Evolutionary conservation across 371 early-diverging fungal species (phyloP), one percentile per base, ranked within the genome.

Genomic region (Mortierella sp.): DNA sequence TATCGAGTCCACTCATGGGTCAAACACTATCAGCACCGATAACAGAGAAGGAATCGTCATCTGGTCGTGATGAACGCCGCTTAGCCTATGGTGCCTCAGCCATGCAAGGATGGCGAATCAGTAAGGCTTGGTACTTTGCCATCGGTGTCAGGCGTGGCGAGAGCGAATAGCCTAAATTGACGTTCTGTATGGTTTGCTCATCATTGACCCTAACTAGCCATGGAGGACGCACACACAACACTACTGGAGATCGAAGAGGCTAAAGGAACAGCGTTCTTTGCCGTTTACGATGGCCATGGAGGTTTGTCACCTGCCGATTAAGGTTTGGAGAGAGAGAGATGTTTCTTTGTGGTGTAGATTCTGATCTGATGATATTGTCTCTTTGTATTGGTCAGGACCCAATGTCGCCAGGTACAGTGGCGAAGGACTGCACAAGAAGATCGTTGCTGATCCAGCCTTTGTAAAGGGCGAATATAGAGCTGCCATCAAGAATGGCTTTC

Each of bases 61-160:
- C 74, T 29, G 96, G 91, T 29, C 79, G 80, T 24, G 90, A 94
- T 80, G 84, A 88, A 29, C 87, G 92, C 34, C 78, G n/a, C n/a
- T n/a, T 92, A 59, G 81, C 85, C 41, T 98, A 87, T 80, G 97
- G 91, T 45, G 90, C 94, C 24, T 93, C 93, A 7, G 86, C 87
- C 37, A 98, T 98, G 98, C 97, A 98, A 83, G 98, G 98, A 48
- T 98, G 98, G 98, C 87, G 98, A 79, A 88, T 95, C 71, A 91
- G 96, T 96, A 92, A 80, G 85, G 22, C n/a, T n/a, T n/a, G n/a
- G n/a, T n/a, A n/a, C n/a, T n/a, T n/a, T n/a, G n/a, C n/a, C n/a
- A n/a, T n/a, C n/a, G n/a, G n/a, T n/a, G n/a, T n/a, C n/a, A n/a
- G n/a, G n/a, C n/a, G n/a, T n/a, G n/a, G n/a, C n/a, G n/a, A n/a